phyloP scores from a whole-genome alignment of 306 rosid genomes.

The Casuarina glauca region DNA sequence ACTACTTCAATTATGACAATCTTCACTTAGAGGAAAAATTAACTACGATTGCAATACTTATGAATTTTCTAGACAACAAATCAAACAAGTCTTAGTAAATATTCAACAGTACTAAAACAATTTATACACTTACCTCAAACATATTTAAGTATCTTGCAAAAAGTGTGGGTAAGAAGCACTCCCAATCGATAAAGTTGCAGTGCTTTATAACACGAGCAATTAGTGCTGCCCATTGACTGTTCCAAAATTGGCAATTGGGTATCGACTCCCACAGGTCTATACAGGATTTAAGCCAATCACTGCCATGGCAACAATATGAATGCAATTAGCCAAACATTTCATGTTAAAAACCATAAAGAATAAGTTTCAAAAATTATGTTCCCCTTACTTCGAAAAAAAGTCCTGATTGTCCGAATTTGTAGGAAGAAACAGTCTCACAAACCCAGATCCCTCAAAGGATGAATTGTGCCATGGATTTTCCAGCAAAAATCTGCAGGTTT shows the following conservation, averaged over 20 bases:
- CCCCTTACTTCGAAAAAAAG: constrained; percentile 81
- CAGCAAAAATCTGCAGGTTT: constrained; percentile 72
- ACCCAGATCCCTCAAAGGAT: constrained; percentile 96
- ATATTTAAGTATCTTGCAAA: constrained; percentile 90
- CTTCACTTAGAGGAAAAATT: constrained; percentile 5
- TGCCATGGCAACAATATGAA: constrained; percentile 40
- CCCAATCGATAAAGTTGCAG: constrained; percentile 77
- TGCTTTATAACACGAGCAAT: constrained; percentile 86
- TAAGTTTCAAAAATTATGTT: constrained; percentile 22
- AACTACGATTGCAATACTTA: neutral
- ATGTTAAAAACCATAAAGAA: constrained; percentile 30
- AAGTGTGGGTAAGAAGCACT: constrained; percentile 74
- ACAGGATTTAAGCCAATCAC: constrained; percentile 80
- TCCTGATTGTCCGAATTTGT: constrained; percentile 80
- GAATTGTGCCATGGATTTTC: constrained; percentile 99
- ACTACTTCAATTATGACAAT: constrained; percentile 11
- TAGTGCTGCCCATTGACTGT: constrained; percentile 94
- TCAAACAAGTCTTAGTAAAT: constrained; percentile 19
- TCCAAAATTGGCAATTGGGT: constrained; percentile 99
- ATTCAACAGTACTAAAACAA: constrained; percentile 25
- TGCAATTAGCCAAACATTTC: constrained; percentile 27
- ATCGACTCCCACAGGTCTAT: constrained; percentile 83
- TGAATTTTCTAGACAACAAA: neutral
- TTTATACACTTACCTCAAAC: constrained; percentile 81
- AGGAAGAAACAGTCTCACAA: constrained; percentile 92